phyloP scores from a whole-genome alignment of 108 stramenopile genomes.

The Nitzschia sp. region DNA sequence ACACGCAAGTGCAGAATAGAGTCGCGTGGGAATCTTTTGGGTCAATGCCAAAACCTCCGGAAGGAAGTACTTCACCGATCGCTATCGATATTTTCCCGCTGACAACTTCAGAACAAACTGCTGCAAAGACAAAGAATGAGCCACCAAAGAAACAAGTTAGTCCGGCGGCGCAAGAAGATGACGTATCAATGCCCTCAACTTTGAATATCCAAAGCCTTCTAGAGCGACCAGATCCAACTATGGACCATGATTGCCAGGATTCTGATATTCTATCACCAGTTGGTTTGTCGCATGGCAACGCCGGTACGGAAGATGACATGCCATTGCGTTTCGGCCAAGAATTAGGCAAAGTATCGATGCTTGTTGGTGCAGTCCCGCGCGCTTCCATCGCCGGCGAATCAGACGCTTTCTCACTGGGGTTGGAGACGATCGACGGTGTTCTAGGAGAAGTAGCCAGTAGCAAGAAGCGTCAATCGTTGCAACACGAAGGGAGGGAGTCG shows the following conservation, averaged over 20 bases:
- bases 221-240: background rate
- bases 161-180: background rate
- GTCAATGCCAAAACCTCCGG: background rate
- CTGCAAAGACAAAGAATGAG: background rate
- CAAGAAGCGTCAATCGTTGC: no score
- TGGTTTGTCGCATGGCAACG: no score
- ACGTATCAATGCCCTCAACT: background rate
- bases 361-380: no score
- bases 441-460: no score
- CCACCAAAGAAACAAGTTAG: background rate
- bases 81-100: background rate
- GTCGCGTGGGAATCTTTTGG: background rate
- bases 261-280: no score
- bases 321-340: no score
- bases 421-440: no score
- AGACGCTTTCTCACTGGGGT: background rate
- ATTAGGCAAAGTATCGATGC: no score
- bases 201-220: background rate
- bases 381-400: background rate
- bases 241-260: no score
- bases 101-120: background rate
- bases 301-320: no score
- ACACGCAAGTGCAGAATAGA: background rate
- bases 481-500: no score
- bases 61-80: background rate